phyloP scores from a whole-genome alignment of 495 filamentous ascomycete species.

The Chaetomium tenue region DNA sequence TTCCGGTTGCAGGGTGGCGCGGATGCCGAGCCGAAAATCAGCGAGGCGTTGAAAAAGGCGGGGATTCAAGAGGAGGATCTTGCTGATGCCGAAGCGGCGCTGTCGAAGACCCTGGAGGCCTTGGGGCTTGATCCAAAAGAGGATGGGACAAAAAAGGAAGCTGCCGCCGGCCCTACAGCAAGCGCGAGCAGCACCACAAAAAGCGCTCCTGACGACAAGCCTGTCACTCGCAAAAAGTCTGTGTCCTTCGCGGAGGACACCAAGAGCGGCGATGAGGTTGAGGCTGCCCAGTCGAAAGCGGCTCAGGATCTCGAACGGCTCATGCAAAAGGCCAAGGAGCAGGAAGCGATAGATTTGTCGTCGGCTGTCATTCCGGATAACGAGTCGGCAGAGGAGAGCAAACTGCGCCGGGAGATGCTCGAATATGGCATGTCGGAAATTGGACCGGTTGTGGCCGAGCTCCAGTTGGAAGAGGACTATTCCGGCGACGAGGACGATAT shows the following conservation, averaged over 20 bases:
- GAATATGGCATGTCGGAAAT: slow-evolving; percentile 81
- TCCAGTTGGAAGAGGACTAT: slow-evolving; percentile 74
- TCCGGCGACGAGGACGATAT: slow-evolving; percentile 57
- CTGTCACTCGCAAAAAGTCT: slow-evolving; percentile 35
- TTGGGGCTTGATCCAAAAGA: neutral
- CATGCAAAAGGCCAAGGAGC: slow-evolving; percentile 47
- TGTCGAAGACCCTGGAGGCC: neutral
- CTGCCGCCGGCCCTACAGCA: neutral
- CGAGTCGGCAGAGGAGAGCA: slow-evolving; percentile 76
- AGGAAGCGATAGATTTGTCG: slow-evolving; percentile 42
- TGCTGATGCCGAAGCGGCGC: slow-evolving; percentile 23
- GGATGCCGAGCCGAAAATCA: slow-evolving; percentile 58
- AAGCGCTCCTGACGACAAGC: slow-evolving; percentile 10
- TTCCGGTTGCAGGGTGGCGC: slow-evolving; percentile 59
- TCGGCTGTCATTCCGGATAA: slow-evolving; percentile 52
- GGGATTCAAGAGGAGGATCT: slow-evolving; percentile 43
- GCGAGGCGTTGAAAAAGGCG: slow-evolving; percentile 67
- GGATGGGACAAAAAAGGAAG: neutral
- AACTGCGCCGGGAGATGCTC: slow-evolving; percentile 87
- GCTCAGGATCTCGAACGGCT: slow-evolving; percentile 50
- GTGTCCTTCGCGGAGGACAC: slow-evolving; percentile 58
- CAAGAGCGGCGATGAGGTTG: slow-evolving; percentile 45
- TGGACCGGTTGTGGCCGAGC: slow-evolving; percentile 86
- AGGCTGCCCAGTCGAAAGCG: slow-evolving; percentile 36
- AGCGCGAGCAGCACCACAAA: slow-evolving; percentile 4